Evolutionary conservation across 1,139 yeast genomes (phyloP), one percentile per base, ranked within the genome.

Genomic region (Candida sp.): DNA sequence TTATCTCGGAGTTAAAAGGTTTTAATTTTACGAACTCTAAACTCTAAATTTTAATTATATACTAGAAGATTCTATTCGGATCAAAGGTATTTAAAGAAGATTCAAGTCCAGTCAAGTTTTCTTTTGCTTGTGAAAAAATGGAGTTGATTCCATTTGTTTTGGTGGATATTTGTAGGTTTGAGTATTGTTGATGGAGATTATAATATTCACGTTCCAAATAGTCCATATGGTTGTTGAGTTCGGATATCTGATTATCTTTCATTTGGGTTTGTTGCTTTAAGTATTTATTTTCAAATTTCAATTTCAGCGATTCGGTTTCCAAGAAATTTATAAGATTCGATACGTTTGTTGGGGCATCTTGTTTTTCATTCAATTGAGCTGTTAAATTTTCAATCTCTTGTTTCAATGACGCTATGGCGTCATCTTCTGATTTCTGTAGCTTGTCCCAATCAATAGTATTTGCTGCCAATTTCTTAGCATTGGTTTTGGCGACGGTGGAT

Each of bases 401-500:
- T 45, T 61, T 60, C 25, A 71, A 57, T 5, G 62, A 56, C 15
- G 59, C 61, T 1, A 70, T 64, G 3, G 65, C 61, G 8, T 60
- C 54, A 40, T 59, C 58, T 36, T 67, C 70, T n/a, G 47, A 33
- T 21, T 50, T 54, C 40, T 57, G 58, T 32, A 57, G 54, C 34
- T 61, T 59, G n/a, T 57, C 57, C 72, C 73, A 68, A 45, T 68
- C 64, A 23, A 65, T 58, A 2, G 66, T 61, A 5, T 58, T 51
- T 4, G 56, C 49, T 3, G 62, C 49, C n/a, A 71, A 52, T 43
- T 64, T 66, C n/a, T 67, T 61, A 43, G 64, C 60, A 52, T 71
- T 70, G 3, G 74, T 72, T 35, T 54, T 73, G 0, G 91, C 95
- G n/a, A 68, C 63, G 19, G 89, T 84, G 47, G 76, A 75, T 51